Percentiles rank a stretch among this genome's conserved stretches.
phyloP scores from a whole-genome alignment of 164 flowering plant genomes.

The Chimonanthus salicifolius region DNA sequence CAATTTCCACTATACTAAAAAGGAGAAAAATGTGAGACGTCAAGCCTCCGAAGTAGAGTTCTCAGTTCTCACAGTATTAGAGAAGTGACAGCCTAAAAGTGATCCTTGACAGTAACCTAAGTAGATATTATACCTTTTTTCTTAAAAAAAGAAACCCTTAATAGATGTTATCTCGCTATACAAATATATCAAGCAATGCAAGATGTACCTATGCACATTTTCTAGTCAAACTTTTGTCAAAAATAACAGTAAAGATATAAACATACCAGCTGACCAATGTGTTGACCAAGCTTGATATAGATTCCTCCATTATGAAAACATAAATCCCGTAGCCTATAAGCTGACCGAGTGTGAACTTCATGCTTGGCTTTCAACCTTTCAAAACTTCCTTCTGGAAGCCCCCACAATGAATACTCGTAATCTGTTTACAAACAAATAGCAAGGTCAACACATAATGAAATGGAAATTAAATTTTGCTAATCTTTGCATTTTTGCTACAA shows the following conservation, averaged over 20 bases:
- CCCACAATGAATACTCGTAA: slow-evolving; percentile 82
- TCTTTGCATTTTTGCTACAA: not conserved
- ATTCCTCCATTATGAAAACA: slow-evolving; percentile 97
- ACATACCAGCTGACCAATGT: slow-evolving; percentile 86
- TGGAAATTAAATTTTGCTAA: not conserved
- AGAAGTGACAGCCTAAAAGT: too few relatives aligned
- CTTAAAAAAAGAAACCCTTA: too few relatives aligned
- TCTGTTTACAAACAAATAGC: slow-evolving; percentile 32
- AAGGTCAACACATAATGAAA: not conserved
- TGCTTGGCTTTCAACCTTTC: slow-evolving; percentile 62
- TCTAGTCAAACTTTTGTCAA: too few relatives aligned
- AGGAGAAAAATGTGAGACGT: too few relatives aligned
- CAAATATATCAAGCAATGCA: too few relatives aligned
- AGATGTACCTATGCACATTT: too few relatives aligned
- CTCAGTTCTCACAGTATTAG: too few relatives aligned
- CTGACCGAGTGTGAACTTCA: slow-evolving; percentile 79
- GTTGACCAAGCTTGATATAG: slow-evolving; percentile 96
- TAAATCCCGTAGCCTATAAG: slow-evolving; percentile 70
- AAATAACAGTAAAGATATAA: not conserved
- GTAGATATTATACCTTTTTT: too few relatives aligned
- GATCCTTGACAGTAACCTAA: too few relatives aligned
- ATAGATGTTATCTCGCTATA: too few relatives aligned
- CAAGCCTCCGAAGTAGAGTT: too few relatives aligned
- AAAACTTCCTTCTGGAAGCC: slow-evolving; percentile 71
- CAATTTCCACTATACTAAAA: too few relatives aligned